Base-by-base conservation (phyloP, 2,329 filamentous ascomycete species). In the Aspergillaceae sp. region DNA sequence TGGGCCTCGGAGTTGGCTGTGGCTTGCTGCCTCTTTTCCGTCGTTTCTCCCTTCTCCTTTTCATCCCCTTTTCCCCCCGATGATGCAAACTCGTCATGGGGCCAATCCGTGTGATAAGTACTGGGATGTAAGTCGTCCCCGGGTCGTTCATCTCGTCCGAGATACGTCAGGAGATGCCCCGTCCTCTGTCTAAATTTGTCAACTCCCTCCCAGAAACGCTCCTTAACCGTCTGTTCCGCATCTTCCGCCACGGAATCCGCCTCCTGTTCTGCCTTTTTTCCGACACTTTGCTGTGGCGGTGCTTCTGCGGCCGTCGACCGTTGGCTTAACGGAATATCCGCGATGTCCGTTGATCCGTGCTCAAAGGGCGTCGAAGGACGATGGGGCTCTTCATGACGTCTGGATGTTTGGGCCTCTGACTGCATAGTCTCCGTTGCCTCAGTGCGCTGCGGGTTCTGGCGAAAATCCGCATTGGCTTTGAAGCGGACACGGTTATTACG, bases 1-100 rank as follows among this genome's bases (percentile, higher is more conserved):
- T 64, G 60, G 2, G 63, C 63, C 40, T 65, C 63, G 4, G 54
- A 52, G 7, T 55, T 61, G 28, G 54, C 55, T 7, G 51, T 49
- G 1, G 42, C 52, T 30, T 65, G 35, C 28, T 50, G 46, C 35
- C 57, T 63, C 19, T 57, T 48, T 35, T 63, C 56, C 32, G 58
- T 51, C 9, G 52, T 57, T 47, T 64, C 63, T n/a, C 58, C 49
- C 28, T 60, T 62, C 27, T 61, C 43, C 40, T 63, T 48, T 30
- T 54, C 53, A 28, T 56, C 56, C 0, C 57, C 61, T 1, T 56
- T 53, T 8, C 54, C 57, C 60, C 19, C 19, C 19, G 19, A 19
- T 19, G 19, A 19, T 19, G 19, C 19, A 19, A 1, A 19, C 19
- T 19, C 19, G 19, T 19, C 19, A 19, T 19, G 19, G 19, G 19